phyloP scores from a whole-genome alignment of 345 rosid genomes.

The Dipteronia sinensis region DNA sequence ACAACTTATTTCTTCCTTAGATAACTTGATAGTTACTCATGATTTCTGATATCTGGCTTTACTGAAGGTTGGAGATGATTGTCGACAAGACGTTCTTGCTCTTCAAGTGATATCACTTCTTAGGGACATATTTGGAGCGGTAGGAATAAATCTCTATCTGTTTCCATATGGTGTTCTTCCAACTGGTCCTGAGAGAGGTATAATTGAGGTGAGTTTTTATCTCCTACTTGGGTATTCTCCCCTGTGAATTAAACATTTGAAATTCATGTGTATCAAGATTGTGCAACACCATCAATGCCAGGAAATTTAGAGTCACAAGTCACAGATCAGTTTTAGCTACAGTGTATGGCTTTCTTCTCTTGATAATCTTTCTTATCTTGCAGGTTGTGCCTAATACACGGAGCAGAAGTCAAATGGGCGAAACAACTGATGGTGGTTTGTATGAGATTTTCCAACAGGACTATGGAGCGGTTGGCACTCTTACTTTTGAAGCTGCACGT shows the following conservation, averaged over 20 bases:
- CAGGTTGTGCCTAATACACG: constrained; percentile 96
- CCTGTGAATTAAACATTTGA: not conserved
- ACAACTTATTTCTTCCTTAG: not conserved
- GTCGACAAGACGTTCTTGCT: constrained; percentile 99
- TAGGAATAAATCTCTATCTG: constrained; percentile 81
- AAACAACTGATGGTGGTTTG: constrained; percentile 97
- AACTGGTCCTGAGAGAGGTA: constrained; percentile 94
- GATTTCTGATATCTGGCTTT: constrained; percentile 17
- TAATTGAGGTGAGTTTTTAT: constrained; percentile 73
- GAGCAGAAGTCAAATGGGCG: constrained; percentile 99
- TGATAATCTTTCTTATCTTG: not conserved
- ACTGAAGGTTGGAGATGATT: constrained; percentile 97
- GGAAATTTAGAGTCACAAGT: not conserved
- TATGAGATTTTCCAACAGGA: constrained; percentile 98
- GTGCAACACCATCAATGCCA: not conserved
- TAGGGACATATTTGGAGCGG: constrained; percentile 86
- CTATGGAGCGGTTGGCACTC: constrained; percentile 91
- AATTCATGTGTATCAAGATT: not conserved
- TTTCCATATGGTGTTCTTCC: constrained; percentile 99
- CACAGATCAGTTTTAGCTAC: not conserved
- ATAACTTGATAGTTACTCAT: not conserved
- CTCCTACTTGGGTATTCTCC: not conserved
- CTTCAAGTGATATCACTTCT: constrained; percentile 97
- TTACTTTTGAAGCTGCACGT: constrained; percentile 90
- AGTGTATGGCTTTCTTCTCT: not conserved